phyloP scores from a whole-genome alignment of 805 yeast species.

The Debaryomyces tyrocola region DNA sequence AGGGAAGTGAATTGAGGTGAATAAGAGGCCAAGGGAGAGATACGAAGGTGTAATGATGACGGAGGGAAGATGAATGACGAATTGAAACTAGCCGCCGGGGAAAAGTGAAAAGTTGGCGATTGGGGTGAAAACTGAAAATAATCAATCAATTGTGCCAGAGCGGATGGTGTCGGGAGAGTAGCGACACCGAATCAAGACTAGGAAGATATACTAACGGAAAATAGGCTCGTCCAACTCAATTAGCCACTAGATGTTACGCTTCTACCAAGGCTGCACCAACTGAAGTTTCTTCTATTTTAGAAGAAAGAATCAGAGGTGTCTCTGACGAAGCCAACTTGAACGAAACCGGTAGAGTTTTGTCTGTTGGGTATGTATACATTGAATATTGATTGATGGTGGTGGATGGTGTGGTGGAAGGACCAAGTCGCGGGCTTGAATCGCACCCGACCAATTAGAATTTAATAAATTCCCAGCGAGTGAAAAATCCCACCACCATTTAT shows the following conservation, averaged over 20 bases:
- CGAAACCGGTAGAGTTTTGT: constrained; percentile 99
- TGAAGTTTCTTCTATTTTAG: constrained; percentile 98
- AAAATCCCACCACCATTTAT: neutral
- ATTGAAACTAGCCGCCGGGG: neutral
- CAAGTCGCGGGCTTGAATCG: constrained; percentile 1
- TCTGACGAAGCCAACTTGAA: constrained; percentile 95
- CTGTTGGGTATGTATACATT: constrained; percentile 76
- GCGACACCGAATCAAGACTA: no score
- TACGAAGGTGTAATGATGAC: neutral
- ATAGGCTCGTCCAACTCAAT: constrained; percentile 70
- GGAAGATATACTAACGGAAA: constrained; percentile 28
- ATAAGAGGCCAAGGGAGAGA: neutral
- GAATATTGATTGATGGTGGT: neutral
- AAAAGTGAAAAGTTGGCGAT: neutral
- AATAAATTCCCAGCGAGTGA: neutral
- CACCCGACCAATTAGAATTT: neutral
- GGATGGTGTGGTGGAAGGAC: neutral
- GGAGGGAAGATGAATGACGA: neutral
- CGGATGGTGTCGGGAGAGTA: neutral
- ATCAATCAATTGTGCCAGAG: neutral
- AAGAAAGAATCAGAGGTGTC: constrained; percentile 99
- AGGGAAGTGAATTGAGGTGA: neutral
- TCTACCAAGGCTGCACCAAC: constrained; percentile 98
- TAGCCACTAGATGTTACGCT: constrained; percentile 79
- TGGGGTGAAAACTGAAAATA: neutral